Base-by-base conservation (phyloP, 2,329 filamentous ascomycete species). In the Leptodontidium sp. region DNA sequence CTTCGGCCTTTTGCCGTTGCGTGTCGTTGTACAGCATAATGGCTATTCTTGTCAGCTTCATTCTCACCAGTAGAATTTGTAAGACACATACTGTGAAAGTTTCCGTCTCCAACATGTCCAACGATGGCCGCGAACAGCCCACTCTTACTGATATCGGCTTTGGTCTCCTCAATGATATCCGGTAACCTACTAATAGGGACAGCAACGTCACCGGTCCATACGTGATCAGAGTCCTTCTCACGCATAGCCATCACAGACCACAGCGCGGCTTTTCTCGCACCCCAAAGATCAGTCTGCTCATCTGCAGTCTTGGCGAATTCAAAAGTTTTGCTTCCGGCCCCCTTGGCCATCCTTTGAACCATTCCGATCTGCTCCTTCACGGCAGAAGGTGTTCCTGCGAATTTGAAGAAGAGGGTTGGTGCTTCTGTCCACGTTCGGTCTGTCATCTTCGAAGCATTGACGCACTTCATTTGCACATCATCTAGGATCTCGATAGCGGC, bases 401-500 rank as follows among this genome's bases (percentile, higher is more conserved):
- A 95, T 80, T 95, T 95, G 88, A 95, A 93, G 82, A 95, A 94
- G 7, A 95, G 84, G 0, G 92, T 94, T 0, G 93, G 91, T 1
- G 85, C 86, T 80, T 93, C 91, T 64, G 84, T 84, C 92, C 92
- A 95, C 9, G 80, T 80, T 69, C 89, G 87, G 45, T 84, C 83
- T 1, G 92, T 94, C 77, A 84, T 85, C 32, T 90, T 90, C 0
- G 89, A 87, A 35, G 86, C 83, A 81, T 90, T 90, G 81, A 90
- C 88, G 78, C 85, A 87, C 74, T 82, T 83, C 87, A 98, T 98
- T 82, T 97, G 94, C 67, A 94, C 91, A 78, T 97, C 94, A 81
- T 98, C 94, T 35, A 98, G 84, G 68, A 98, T 91, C 82, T 98
- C 94, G 53, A 98, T 89, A n/a, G 94, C 94, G 0, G 94, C 94